Base-by-base conservation (phyloP, 768 basidiomycete genomes). In the Podaxis carcinomalis region DNA sequence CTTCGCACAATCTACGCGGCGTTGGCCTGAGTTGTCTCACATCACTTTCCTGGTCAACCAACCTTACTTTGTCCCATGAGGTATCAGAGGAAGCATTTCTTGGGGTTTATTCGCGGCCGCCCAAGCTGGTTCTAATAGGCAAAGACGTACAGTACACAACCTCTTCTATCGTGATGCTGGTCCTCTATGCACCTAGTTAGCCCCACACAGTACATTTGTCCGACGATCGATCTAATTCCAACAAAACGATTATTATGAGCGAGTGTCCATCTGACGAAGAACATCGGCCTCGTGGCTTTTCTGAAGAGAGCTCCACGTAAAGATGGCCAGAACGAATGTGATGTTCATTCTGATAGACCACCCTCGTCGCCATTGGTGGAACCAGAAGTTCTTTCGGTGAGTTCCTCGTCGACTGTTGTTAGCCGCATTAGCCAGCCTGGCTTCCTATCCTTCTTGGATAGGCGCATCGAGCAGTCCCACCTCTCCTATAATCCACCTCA, bases 401-500 rank as follows among this genome's bases (percentile, higher is more conserved):
- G 9, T 59, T 75, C 10, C 59, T 74, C 11, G 65, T 25, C 67
- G 67, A 4, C 68, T 60, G 39, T 59, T 75, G 13, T 54, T 70
- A 3, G 68, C 68, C 19, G 62, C 73, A 62, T 62, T 71, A 14
- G 11, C 65, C 14, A 67, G 65, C 61, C 71, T 50, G 61, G 60
- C 14, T 67, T 73, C 62, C 67, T 72, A 25, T 62, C 69, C 27
- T 75, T 74, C 55, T 53, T 67, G 10, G 70, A 75, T 44, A 70
- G 66, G 56, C 67, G 11, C 66, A 68, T 52, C 65, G 68, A 44
- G 69, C 67, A n/a, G 65, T 75, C n/a, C 56, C 68, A 13, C 71
- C 72, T 3, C 69, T 76, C 47, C 64, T 76, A 58, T 74, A 69
- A 56, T 81, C 83, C 25, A 86, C 84, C 0, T 81, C 86, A 1